Evolutionary conservation across 2,329 filamentous ascomycete genomes (phyloP).

Genomic region (Thelonectria rubi): DNA sequence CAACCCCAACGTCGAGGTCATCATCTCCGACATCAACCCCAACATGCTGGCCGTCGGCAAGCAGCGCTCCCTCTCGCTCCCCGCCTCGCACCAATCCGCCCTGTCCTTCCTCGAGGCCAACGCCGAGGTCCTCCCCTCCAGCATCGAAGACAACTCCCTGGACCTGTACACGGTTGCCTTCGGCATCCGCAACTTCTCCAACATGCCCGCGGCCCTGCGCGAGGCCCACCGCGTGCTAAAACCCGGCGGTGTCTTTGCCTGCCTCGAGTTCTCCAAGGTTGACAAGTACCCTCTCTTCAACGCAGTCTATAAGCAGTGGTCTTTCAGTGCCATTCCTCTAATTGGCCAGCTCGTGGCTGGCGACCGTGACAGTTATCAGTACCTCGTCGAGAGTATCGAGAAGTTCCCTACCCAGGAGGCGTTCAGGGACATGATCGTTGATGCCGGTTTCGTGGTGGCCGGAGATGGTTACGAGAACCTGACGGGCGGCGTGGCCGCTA

Average conservation of each 20-base stretch:
- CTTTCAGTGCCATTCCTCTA: conserved; percentile 90
- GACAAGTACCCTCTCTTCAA: conserved; percentile 82
- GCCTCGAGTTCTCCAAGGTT: conserved; percentile 90
- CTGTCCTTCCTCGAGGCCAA: conserved; percentile 88
- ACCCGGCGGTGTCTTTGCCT: conserved; percentile 95
- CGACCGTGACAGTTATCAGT: conserved; percentile 96
- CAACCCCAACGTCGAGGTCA: conserved; percentile 83
- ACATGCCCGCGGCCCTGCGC: conserved; percentile 82
- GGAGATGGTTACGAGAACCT: conserved; percentile 88
- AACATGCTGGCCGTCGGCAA: conserved; percentile 91
- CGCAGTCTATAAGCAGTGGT: conserved; percentile 92
- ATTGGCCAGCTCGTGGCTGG: conserved; percentile 96
- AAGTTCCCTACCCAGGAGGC: conserved; percentile 86
- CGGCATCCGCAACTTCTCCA: conserved; percentile 95
- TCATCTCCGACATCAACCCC: conserved; percentile 94
- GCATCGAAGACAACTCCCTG: conserved; percentile 74
- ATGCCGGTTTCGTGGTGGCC: conserved; percentile 86
- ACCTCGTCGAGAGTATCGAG: conserved; percentile 98
- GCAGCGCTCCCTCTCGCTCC: conserved; percentile 73
- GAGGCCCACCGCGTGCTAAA: conserved; percentile 91
- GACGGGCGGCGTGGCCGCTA: conserved; percentile 90
- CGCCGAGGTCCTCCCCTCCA: conserved; percentile 75
- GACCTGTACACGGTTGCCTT: conserved; percentile 98
- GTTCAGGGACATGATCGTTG: conserved; percentile 83
- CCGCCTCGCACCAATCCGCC: conserved; percentile 63